Base-by-base conservation (phyloP, 1,284 basidiomycete genomes). In the Chiua sp. region DNA sequence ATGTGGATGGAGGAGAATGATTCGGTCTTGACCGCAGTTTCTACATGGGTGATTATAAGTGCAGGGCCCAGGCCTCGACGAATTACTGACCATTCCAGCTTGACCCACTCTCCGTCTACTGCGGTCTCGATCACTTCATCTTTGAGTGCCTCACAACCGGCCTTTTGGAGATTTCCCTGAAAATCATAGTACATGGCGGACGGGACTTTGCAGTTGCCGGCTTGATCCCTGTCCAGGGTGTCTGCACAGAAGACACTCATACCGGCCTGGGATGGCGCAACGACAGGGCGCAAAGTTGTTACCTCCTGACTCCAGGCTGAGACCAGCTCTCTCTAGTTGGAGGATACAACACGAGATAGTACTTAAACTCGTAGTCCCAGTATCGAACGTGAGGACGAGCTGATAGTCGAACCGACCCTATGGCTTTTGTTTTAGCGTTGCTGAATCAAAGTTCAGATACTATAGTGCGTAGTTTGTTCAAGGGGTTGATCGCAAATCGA, bases 281-380 rank as follows among this genome's bases (percentile, higher is more conserved):
- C 30, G 5, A 37, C 15, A 18, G 37, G 48, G 37, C 66, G 67
- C 5, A 6, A 13, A 42, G 33, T 47, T 7, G 52, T 35, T 30
- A 79, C 80, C 76, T 75, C 2, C 72, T 77, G 23, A 84, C 78
- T 4, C 74, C 72, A n/a, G n/a, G n/a, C 23, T 71, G 73, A 35
- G 82, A 79, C 42, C 74, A 72, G 78, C 64, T 42, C 76, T 70
- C 7, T 80, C 80, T 16, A 81, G 81, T 44, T 80, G 76, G 13
- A 80, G 71, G 18, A 80, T 64, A 33, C 72, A 66, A 59, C 79
- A 84, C 0, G 81, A 79, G 10, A 2, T 80, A 53, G 59, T 71
- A 82, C n/a, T n/a, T n/a, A n/a, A n/a, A n/a, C n/a, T n/a, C 0
- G 81, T 83, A 1, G 80, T 83, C 0, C 82, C 82, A 5, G 84